A percentile compares a stretch with the other conserved stretches of the same genome.
phyloP scores from a whole-genome alignment of 2,329 filamentous ascomycete species.

The Aspergillus niger region DNA sequence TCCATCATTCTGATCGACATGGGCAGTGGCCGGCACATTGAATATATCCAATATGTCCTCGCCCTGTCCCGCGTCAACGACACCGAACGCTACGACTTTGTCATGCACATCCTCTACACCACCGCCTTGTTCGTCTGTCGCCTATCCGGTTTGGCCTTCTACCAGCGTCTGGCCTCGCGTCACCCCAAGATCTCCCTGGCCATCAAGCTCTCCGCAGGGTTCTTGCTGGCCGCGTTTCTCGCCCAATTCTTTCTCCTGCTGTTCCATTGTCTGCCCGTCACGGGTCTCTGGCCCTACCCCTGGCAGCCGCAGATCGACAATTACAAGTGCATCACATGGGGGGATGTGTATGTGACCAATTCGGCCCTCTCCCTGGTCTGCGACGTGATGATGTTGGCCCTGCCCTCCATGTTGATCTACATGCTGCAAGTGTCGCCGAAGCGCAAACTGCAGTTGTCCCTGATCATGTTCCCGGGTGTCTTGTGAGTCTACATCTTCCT shows the following conservation, averaged over 20 bases:
- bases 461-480: slow-evolving; percentile 54
- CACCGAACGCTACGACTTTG: slow-evolving; percentile 54
- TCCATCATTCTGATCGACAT: slow-evolving; percentile 48
- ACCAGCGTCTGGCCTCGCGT: slow-evolving; percentile 49
- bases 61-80: slow-evolving; percentile 42
- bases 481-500: slow-evolving; percentile 38
- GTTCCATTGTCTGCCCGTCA: slow-evolving; percentile 56
- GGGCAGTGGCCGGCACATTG: slow-evolving; percentile 48
- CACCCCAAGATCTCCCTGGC: slow-evolving; percentile 25
- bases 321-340: slow-evolving; percentile 54
- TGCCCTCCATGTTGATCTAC: slow-evolving; percentile 53
- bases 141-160: slow-evolving; percentile 56
- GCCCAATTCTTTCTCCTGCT: slow-evolving; percentile 54
- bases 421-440: slow-evolving; percentile 48
- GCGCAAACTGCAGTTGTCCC: slow-evolving; percentile 51
- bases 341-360: slow-evolving; percentile 55
- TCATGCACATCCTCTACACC: slow-evolving; percentile 56
- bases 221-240: slow-evolving; percentile 47
- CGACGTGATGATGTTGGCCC: slow-evolving; percentile 54
- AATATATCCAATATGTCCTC: slow-evolving; percentile 49
- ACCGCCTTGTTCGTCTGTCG: slow-evolving; percentile 54
- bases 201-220: slow-evolving; percentile 34
- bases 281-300: slow-evolving; percentile 54
- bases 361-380: slow-evolving; percentile 53
- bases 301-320: slow-evolving; percentile 46